Evolutionary conservation across 2,329 filamentous ascomycete genomes (phyloP).

Genomic region (Paracorniculantispora psalliotae): DNA sequence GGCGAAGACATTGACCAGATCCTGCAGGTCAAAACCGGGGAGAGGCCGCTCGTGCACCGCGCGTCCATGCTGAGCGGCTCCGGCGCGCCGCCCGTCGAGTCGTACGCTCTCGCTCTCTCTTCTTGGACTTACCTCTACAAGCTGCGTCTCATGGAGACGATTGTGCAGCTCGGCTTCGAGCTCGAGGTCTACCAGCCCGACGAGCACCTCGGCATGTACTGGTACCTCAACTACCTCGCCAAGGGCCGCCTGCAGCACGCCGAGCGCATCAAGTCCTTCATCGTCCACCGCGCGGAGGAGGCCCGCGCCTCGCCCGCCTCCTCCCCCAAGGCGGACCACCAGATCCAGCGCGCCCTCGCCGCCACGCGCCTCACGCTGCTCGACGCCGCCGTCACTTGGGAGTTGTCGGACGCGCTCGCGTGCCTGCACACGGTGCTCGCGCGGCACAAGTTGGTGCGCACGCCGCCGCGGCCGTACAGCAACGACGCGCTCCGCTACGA

Average conservation of each 20-base stretch:
- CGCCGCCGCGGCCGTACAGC: conserved; percentile 58
- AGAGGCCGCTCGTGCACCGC: conserved; percentile 52
- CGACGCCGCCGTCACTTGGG: conserved; percentile 59
- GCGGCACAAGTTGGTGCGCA: conserved; percentile 51
- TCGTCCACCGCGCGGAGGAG: conserved; percentile 37
- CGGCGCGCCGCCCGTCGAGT: conserved; percentile 41
- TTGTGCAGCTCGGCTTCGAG: conserved; percentile 90
- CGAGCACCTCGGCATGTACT: conserved; percentile 86
- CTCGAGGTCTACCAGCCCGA: conserved; percentile 82
- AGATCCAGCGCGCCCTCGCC: conserved; percentile 45
- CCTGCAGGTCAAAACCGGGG: conserved; percentile 56
- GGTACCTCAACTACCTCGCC: conserved; percentile 73
- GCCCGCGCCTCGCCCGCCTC: conserved; percentile 14
- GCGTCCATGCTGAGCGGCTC: conserved; percentile 23
- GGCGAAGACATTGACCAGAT: conserved; percentile 71
- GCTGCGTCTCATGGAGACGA: conserved; percentile 78
- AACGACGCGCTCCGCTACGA: conserved; percentile 68
- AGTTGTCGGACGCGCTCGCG: conserved; percentile 50
- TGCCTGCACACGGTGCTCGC: conserved; percentile 62
- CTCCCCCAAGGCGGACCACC: conserved; percentile 31
- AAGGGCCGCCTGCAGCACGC: conserved; percentile 64
- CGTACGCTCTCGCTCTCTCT: conserved; percentile 68
- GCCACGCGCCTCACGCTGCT: conserved; percentile 58
- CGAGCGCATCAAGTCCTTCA: conserved; percentile 67
- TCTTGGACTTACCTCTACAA: conserved; percentile 92